Conservation (phyloP, 305 asterid genomes). For the Fraxinus ornus region DNA sequence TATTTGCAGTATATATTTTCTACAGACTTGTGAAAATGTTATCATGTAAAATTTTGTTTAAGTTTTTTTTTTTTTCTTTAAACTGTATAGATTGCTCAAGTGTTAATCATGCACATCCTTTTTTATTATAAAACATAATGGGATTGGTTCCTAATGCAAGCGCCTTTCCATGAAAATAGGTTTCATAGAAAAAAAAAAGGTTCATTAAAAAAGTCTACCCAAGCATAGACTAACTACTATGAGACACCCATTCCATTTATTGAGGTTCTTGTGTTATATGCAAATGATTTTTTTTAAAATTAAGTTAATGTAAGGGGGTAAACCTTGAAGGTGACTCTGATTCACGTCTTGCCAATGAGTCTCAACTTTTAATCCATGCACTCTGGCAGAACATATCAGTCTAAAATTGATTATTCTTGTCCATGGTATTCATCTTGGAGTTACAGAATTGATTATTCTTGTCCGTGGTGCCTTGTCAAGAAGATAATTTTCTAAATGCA, state of each 20-base stretch:
- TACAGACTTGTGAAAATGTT: background rate
- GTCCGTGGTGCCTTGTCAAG: background rate
- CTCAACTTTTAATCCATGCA: background rate
- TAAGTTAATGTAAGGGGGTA: background rate
- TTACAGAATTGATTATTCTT: background rate
- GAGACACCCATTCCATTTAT: background rate
- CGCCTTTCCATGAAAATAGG: background rate
- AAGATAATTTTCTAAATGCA: conserved; percentile 32
- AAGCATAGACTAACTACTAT: background rate
- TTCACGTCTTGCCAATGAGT: background rate
- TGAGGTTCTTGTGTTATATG: background rate
- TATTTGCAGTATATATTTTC: background rate
- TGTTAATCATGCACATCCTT: background rate
- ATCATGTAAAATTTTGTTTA: background rate
- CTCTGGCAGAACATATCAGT: background rate
- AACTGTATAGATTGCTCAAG: background rate
- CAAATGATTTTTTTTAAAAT: background rate
- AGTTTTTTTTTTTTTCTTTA: background rate
- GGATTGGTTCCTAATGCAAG: background rate
- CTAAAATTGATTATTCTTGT: conserved; percentile 11
- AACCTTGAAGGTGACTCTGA: background rate
- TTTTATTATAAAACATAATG: background rate
- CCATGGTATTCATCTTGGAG: background rate
- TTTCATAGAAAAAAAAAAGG: background rate
- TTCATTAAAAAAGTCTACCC: background rate